Evolutionary conservation across 345 rosid species (phyloP).

Genomic region (Limnanthes douglasii): DNA sequence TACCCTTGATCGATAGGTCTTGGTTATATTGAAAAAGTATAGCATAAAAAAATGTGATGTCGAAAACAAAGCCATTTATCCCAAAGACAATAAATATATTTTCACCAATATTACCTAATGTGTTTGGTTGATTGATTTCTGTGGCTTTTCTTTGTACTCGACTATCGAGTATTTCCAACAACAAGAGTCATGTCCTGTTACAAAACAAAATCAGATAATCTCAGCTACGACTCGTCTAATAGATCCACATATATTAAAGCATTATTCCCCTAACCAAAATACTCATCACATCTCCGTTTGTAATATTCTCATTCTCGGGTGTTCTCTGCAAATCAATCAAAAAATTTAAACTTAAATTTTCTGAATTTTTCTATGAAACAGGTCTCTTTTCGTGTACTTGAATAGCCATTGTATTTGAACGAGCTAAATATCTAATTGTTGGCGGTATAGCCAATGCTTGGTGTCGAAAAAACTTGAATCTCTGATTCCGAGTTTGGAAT

Average conservation of each 20-base stretch:
- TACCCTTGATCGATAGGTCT: constrained; percentile 75
- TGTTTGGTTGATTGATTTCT: constrained; percentile 85
- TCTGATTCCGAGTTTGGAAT: constrained; percentile 95
- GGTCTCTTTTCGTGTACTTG: constrained; percentile 68
- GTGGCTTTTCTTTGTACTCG: constrained; percentile 98
- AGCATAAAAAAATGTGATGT: constrained; percentile 6
- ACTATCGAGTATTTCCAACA: constrained; percentile 69
- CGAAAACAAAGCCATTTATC: too few relatives aligned
- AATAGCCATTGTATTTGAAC: constrained; percentile 51
- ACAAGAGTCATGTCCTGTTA: constrained; percentile 51
- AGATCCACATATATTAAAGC: not conserved
- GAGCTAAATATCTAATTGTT: constrained; percentile 65
- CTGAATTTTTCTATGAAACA: too few relatives aligned
- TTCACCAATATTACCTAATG: constrained; percentile 61
- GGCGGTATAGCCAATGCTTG: constrained; percentile 93
- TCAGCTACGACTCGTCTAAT: not conserved
- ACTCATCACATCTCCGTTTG: constrained; percentile 58
- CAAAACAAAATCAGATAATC: constrained; percentile 8
- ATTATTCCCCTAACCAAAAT: constrained; percentile 29
- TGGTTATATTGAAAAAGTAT: constrained; percentile 65
- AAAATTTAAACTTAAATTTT: constrained; percentile 10
- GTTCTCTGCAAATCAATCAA: constrained; percentile 53
- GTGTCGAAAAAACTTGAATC: constrained; percentile 95
- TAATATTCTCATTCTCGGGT: constrained; percentile 60
- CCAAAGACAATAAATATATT: not conserved